A percentile compares a stretch with the other conserved stretches of the same genome.
These are phyloP conservation scores for Fagus crenata DNA, from an alignment of 306 rosid species.

Conservation along the genomic window DNA sequence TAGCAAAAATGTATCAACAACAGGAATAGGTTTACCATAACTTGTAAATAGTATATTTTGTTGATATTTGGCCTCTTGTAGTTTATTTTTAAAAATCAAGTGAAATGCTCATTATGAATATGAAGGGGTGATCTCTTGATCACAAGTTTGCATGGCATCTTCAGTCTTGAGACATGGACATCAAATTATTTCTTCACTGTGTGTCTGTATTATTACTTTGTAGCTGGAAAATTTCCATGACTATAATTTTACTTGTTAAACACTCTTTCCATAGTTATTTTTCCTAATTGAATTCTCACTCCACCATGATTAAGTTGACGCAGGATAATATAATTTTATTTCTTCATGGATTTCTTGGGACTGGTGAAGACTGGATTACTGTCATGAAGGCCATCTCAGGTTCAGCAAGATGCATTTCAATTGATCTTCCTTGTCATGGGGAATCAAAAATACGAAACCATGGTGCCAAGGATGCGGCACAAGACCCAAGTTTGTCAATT, in stretches of 20 bases:
- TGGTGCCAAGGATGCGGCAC: slow-evolving; percentile 26
- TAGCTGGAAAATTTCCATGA: not conserved
- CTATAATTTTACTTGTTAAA: not conserved
- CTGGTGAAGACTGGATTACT: slow-evolving; percentile 83
- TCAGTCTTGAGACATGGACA: not conserved
- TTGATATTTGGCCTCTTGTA: not conserved
- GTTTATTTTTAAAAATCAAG: not conserved
- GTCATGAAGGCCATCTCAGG: slow-evolving; percentile 82
- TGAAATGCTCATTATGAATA: not conserved
- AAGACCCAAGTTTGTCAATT: slow-evolving; percentile 50
- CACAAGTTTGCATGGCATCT: not conserved
- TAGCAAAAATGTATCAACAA: not conserved
- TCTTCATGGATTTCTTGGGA: slow-evolving; percentile 96
- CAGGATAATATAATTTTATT: slow-evolving; percentile 73
- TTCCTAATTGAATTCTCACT: slow-evolving; percentile 35
- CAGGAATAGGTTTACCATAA: not conserved
- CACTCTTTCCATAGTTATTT: not conserved
- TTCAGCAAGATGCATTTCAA: slow-evolving; percentile 75
- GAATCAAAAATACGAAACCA: slow-evolving; percentile 46
- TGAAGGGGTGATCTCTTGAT: not conserved
- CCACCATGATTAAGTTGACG: slow-evolving; percentile 36
- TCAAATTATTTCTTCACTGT: not conserved
- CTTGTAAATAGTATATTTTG: not conserved
- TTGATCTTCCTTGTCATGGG: slow-evolving; percentile 96
- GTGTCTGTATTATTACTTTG: not conserved